These are phyloP conservation scores for Geotrichum ghanense DNA, from an alignment of 805 yeast genomes.

Conservation along the genomic window DNA sequence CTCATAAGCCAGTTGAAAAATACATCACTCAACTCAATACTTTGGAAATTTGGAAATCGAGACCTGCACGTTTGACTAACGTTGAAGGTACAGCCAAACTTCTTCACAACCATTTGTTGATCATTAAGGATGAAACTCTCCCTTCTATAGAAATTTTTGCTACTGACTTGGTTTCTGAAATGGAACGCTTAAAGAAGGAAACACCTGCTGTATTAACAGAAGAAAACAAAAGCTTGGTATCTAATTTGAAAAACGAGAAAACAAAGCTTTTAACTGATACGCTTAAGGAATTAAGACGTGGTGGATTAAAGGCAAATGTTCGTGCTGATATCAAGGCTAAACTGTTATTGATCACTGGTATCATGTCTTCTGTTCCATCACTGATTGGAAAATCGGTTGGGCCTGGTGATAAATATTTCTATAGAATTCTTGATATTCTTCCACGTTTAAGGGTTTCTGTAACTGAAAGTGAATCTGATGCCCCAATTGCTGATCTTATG, in stretches of 20 bases:
- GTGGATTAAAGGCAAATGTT: conserved; percentile 63
- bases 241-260: conserved; percentile 73
- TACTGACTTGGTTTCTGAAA: conserved; percentile 39
- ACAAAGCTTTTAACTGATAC: conserved; percentile 66
- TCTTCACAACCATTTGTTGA: conserved; percentile 37
- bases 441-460: conserved; percentile 68
- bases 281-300: conserved; percentile 56
- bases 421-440: conserved; percentile 61
- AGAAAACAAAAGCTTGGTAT: conserved; percentile 59
- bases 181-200: conserved; percentile 54
- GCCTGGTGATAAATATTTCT: conserved; percentile 42
- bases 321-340: conserved; percentile 53
- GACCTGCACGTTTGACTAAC: conserved; percentile 49
- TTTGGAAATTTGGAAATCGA: conserved; percentile 35
- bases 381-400: conserved; percentile 29
- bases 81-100: conserved; percentile 39
- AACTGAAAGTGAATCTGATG: conserved; percentile 52
- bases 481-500: conserved; percentile 62
- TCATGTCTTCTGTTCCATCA: conserved; percentile 45
- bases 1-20: not conserved
- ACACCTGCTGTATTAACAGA: conserved; percentile 67
- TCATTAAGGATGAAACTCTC: conserved; percentile 25
- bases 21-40: not conserved
- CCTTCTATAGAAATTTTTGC: conserved; percentile 49
- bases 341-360: conserved; percentile 50